Percentiles rank a stretch among this genome's conserved stretches.
Conservation (phyloP, 1,139 yeast species). For the Scheffersomyces lignicola region DNA sequence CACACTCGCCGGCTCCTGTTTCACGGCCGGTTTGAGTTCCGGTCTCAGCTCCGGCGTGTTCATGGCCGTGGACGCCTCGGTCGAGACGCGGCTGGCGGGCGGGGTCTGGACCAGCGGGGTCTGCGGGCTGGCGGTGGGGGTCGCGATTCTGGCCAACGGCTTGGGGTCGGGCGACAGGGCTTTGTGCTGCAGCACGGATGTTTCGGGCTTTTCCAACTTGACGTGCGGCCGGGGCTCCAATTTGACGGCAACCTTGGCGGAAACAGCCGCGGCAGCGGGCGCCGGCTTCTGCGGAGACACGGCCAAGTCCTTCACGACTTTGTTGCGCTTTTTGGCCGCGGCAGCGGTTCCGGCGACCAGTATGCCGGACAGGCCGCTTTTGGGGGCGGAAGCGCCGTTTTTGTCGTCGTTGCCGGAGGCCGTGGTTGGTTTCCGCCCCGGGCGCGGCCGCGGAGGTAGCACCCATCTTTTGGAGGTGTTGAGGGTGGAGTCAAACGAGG, state of each 20-base stretch:
- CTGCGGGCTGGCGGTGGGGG: slow-evolving; percentile 1
- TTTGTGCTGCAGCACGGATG: slow-evolving; percentile 1
- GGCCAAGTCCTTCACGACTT: too few species aligned
- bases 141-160: not conserved
- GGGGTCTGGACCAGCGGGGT: not conserved
- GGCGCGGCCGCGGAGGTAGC: slow-evolving; percentile 64
- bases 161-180: not conserved
- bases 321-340: slow-evolving; percentile 14
- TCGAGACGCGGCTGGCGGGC: not conserved
- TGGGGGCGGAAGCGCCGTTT: not conserved
- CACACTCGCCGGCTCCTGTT: slow-evolving; percentile 1
- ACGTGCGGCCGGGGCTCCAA: not conserved
- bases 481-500: slow-evolving; percentile 14
- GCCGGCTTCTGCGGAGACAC: too few species aligned
- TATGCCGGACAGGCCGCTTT: too few species aligned
- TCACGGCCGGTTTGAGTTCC: not conserved
- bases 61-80: not conserved
- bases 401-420: slow-evolving; percentile 16
- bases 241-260: too few species aligned
- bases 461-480: slow-evolving; percentile 62
- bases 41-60: not conserved
- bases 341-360: not conserved
- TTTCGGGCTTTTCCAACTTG: not conserved
- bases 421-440: slow-evolving; percentile 51
- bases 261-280: too few species aligned